Evolutionary conservation across 768 basidiomycete species (phyloP).

Genomic region (Russula emetica): DNA sequence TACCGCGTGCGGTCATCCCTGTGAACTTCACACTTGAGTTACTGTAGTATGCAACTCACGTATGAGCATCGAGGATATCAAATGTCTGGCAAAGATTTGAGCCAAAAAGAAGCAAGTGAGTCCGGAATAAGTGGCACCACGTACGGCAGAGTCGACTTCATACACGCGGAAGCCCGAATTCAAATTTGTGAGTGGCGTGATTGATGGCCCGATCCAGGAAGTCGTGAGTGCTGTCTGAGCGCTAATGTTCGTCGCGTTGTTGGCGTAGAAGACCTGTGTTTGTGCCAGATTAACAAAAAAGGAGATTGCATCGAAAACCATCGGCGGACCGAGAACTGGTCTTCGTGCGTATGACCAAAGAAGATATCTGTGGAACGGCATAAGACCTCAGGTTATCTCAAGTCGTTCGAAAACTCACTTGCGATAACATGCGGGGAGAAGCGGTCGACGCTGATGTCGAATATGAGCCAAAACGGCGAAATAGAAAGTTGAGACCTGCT

Average conservation of each 20-base stretch:
- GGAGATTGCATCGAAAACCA: neutral
- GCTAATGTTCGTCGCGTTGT: slow-evolving; percentile 60
- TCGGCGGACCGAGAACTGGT: slow-evolving; percentile 53
- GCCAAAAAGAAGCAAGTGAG: neutral
- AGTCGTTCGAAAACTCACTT: slow-evolving; percentile 42
- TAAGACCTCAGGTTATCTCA: slow-evolving; percentile 18
- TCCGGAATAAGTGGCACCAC: slow-evolving; percentile 27
- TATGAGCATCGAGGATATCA: slow-evolving; percentile 72
- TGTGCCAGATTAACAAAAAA: neutral
- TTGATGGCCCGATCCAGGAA: slow-evolving; percentile 62
- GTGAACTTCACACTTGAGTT: neutral
- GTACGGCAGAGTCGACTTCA: slow-evolving; percentile 64
- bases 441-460: slow-evolving; percentile 55
- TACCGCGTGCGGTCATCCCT: neutral
- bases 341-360: slow-evolving; percentile 75
- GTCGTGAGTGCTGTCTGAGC: slow-evolving; percentile 52
- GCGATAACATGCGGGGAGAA: slow-evolving; percentile 75
- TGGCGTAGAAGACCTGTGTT: slow-evolving; percentile 61
- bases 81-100: slow-evolving; percentile 50
- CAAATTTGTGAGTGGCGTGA: slow-evolving; percentile 65
- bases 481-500: slow-evolving; percentile 7
- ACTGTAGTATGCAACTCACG: slow-evolving; percentile 42
- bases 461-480: slow-evolving; percentile 1
- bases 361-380: slow-evolving; percentile 51
- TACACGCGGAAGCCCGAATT: slow-evolving; percentile 75